Base-by-base conservation (phyloP, 257 asterid species). In the Voacanga thouarsii region DNA sequence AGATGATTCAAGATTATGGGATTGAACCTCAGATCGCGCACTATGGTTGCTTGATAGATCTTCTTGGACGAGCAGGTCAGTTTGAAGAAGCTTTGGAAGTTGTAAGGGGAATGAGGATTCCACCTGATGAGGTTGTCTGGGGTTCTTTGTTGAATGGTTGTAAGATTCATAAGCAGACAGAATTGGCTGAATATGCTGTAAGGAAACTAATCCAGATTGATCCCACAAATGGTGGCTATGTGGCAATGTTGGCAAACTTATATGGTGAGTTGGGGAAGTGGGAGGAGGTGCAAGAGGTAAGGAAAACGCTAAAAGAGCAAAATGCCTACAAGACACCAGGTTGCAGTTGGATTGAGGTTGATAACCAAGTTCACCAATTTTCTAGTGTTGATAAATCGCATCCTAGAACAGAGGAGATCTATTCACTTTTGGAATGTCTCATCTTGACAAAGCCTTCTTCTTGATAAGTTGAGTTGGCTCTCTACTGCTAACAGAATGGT, bases 331-430 rank as follows among this genome's bases (percentile, higher is more conserved):
- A 92, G 72, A 76, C 88, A 37, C 91, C 86, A 6, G 97, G 98
- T 63, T 90, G 97, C 78, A 92, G 98, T 84, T 92, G 98, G 97
- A 86, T 92, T 64, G 97, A 92, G 83, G 79, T 86, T 67, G 91
- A 92, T 63, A 85, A 78, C 65, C 85, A 77, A 71, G 87, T 94
- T 83, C 90, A 86, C 76, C 86, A 64, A 15, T 90, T 94, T 78
- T 75, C 78, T 74, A 89, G 93, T 41, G 90, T 86, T 61, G 97
- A 88, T 78, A 88, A 80, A 88, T 86, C 86, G 19, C 98, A 94
- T 82, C 91, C 89, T 49, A 88, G 76, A 82, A 75, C 80, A 15
- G 90, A 82, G 76, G 92, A 90, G 67, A 88, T 90, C 80, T 89
- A 89, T 81, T 83, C 86, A 37, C 81, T 84, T 83, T 85, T 94